Evolutionary conservation across 2,329 filamentous ascomycete species (phyloP).

Genomic region (Aspergillus ochraceoroseus): DNA sequence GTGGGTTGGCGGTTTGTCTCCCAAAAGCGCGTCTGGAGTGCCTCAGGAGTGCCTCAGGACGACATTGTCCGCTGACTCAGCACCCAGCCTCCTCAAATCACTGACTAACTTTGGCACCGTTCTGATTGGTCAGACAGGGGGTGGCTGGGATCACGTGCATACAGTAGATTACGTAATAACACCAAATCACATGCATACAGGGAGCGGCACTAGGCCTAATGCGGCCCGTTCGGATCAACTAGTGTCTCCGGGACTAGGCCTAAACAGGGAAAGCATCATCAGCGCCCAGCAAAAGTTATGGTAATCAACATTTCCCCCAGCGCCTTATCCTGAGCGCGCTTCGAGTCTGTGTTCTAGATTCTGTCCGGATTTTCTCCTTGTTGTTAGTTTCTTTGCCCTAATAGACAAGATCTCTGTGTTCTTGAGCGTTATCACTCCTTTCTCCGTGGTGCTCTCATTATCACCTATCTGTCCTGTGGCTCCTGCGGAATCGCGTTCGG

Average conservation of each 20-base stretch:
- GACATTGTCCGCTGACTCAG: conserved; percentile 6
- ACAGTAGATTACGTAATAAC: conserved; percentile 8
- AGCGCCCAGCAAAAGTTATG: conserved; percentile 17
- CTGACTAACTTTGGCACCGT: neutral
- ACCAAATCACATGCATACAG: neutral
- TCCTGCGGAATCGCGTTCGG: conserved; percentile 32
- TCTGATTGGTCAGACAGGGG: conserved; percentile 13
- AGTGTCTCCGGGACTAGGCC: conserved; percentile 18
- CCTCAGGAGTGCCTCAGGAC: too few species aligned
- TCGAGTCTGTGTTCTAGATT: neutral
- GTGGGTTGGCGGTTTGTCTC: too few species aligned
- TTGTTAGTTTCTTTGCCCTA: neutral
- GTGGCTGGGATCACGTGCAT: conserved; percentile 33
- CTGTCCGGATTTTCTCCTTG: conserved; percentile 1
- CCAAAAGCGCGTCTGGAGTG: too few species aligned
- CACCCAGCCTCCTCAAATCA: conserved; percentile 18
- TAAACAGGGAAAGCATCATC: conserved; percentile 29
- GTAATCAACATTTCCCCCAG: conserved; percentile 2
- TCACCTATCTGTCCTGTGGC: too few species aligned
- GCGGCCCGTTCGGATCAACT: conserved; percentile 17
- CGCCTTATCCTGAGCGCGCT: too few species aligned
- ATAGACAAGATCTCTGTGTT: conserved; percentile 1
- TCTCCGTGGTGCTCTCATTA: too few species aligned
- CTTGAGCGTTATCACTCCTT: too few species aligned
- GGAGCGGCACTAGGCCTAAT: conserved; percentile 15